Evolutionary conservation across 148 eudicot species (phyloP).

Genomic region (Silene uniflora): DNA sequence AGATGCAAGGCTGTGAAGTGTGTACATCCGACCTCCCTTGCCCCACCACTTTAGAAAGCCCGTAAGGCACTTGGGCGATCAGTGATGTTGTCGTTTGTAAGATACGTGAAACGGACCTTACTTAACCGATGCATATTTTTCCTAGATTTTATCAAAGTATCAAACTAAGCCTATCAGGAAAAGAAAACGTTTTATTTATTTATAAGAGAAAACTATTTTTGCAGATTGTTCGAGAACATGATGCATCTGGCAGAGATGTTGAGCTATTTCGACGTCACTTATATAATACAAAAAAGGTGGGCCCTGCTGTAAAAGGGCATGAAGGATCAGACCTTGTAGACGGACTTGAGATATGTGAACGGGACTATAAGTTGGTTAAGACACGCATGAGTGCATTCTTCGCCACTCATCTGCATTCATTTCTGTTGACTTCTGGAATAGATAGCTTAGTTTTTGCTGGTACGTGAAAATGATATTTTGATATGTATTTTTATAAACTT

Average conservation of each 20-base stretch:
- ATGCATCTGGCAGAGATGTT: slow-evolving; percentile 86
- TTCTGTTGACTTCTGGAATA: slow-evolving; percentile 64
- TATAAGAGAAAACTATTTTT: background rate
- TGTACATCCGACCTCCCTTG: too few relatives aligned
- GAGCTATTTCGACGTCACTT: slow-evolving; percentile 78
- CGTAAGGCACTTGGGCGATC: too few relatives aligned
- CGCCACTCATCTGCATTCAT: slow-evolving; percentile 69
- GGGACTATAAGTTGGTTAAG: slow-evolving; percentile 86
- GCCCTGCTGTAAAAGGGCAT: slow-evolving; percentile 66
- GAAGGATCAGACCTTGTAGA: slow-evolving; percentile 79
- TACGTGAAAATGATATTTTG: slow-evolving; percentile 23
- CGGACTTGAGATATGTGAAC: slow-evolving; percentile 64
- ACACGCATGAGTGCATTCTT: slow-evolving; percentile 94
- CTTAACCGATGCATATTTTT: too few relatives aligned
- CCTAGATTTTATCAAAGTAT: too few relatives aligned
- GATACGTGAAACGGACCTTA: too few relatives aligned
- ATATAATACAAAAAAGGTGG: slow-evolving; percentile 48
- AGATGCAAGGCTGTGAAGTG: too few relatives aligned
- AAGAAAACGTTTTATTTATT: background rate
- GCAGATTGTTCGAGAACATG: slow-evolving; percentile 97
- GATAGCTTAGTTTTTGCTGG: slow-evolving; percentile 66
- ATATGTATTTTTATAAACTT: background rate
- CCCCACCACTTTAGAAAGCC: too few relatives aligned
- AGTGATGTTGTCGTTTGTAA: too few relatives aligned
- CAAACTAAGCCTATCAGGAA: too few relatives aligned